phyloP scores from a whole-genome alignment of 2,329 filamentous ascomycete species.

The Ophiostoma pallidulum region DNA sequence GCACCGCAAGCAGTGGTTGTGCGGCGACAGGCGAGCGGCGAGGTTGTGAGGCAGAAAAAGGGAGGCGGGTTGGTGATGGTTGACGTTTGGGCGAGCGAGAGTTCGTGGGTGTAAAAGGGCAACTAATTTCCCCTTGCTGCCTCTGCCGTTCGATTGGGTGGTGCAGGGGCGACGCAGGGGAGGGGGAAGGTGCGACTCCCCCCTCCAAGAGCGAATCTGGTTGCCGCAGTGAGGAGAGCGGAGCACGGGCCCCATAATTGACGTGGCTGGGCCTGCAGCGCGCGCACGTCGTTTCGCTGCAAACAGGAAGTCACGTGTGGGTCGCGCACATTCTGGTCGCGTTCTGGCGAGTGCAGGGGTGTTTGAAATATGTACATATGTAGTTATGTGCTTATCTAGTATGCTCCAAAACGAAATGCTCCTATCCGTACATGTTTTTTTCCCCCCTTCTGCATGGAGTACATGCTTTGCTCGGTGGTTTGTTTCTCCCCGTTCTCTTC shows the following conservation, averaged over 20 bases:
- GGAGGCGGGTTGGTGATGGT: not conserved
- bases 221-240: conserved; percentile 10
- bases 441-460: no score
- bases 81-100: no score
- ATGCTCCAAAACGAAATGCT: not conserved
- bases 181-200: not conserved
- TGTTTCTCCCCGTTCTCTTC: not conserved
- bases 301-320: conserved; percentile 2
- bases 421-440: no score
- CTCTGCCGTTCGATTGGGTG: no score
- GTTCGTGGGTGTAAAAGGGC: no score
- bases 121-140: not conserved
- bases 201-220: not conserved
- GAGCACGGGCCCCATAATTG: conserved; percentile 3
- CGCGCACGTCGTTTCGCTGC: not conserved
- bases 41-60: not conserved
- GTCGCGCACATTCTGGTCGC: no score
- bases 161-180: not conserved
- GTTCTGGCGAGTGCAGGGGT: no score
- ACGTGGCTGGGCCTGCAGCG: not conserved
- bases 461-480: no score
- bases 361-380: not conserved
- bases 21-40: not conserved
- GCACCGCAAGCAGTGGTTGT: not conserved
- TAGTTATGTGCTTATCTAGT: not conserved